Evolutionary conservation across 1,139 yeast species (phyloP), one percentile per base, ranked within the genome.

Genomic region (Candida glucosophila): DNA sequence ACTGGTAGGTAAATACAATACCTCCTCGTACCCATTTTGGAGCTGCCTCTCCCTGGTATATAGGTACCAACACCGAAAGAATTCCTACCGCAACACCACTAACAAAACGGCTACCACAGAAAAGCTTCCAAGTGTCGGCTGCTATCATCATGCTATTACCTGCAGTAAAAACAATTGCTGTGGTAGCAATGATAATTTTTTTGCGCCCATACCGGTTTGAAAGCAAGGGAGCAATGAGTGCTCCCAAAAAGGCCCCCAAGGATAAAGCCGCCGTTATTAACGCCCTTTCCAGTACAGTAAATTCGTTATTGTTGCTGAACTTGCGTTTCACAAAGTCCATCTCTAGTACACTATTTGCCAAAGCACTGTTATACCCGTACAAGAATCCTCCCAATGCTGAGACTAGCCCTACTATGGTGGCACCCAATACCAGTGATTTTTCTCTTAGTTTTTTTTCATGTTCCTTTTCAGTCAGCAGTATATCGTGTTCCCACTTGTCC

Each of bases 311-410:
- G 4, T 64, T 40, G 1, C 86, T 73, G 35, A 79, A 70, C 24
- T 67, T 58, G 2, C 47, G 33, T 26, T 63, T 58, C 17, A 80
- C 85, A 44, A 67, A 79, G 9, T 52, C 39, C 90, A 80, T 80
- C 37, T 78, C 85, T 29, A 77, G 50, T 6, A 81, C 57, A 37
- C 78, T 80, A 48, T 81, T 81, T 29, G 79, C 76, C 25, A 80
- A 58, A 4, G 93, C 92, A 2, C 93, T 83, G 49, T 82, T 94
- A 46, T 79, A 80, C 2, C 93, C 93, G 44, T 78, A 81, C 26
- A 81, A 57, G 49, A 81, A 80, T 0, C 92, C 93, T 20, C 92
- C 92, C 12, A 78, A 67, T 12, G 92, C 90, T 6, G 88, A 86
- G 30, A 79, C 75, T 17, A 73, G 43, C 31, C 90, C 90, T 5